Evolutionary conservation across 345 rosid species (phyloP), one percentile per base, ranked within the genome.

Genomic region (Carallia brachiata): DNA sequence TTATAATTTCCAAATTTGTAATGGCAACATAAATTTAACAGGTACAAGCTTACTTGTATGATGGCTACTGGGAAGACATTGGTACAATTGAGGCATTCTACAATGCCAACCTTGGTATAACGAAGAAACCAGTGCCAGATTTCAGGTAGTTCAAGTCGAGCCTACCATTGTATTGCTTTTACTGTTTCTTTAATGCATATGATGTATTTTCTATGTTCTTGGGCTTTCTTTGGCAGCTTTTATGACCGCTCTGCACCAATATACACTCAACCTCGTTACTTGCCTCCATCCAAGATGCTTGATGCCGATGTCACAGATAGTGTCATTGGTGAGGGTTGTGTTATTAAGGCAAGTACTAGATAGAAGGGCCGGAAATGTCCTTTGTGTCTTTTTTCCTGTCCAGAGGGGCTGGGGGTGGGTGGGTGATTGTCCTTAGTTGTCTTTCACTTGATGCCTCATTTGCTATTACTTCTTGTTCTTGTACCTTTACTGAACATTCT

Each of bases 41-140:
- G 98, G 97, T 94, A 69, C 98, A 93, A 89, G 98, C 97, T 69
- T 93, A 93, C 85, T 73, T 93, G 64, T 89, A 91, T 70, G 98
- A 93, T 82, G 98, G 98, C 34, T 93, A 93, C 62, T 93, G 97
- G 98, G 98, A 93, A 81, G 98, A 93, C 67, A 93, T 93, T 62
- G 98, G 98, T 81, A 93, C 97, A 1, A 93, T 91, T 40, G 98
- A 93, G 79, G 98, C 98, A 54, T 93, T 93, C 66, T 93, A 91
- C 40, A 93, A 93, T 74, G 98, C 98, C 23, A 93, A 93, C 77
- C 87, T 93, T 7, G 96, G 98, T 48, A 89, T 91, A 78, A 93
- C 98, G 53, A 91, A 88, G 77, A 93, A 91, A 82, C 98, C 98
- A 66, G 77, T 91, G 50, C 98, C 98, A 9, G 96, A 93, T 83